Conservation (phyloP, 768 basidiomycete genomes). For the Kwoniella pini region DNA sequence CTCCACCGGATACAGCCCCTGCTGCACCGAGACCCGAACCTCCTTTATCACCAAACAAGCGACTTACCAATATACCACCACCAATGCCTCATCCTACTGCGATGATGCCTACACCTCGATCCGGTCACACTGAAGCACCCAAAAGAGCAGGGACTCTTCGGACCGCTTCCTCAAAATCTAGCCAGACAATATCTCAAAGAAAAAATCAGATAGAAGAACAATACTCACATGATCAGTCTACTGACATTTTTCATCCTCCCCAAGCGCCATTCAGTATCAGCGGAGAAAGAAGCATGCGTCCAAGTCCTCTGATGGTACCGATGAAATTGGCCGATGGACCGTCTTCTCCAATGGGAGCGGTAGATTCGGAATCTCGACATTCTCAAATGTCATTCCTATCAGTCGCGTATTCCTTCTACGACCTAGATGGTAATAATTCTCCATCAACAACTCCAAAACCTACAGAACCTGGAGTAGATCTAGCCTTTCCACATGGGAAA, state of each 20-base stretch:
- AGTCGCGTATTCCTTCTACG: conserved; percentile 43
- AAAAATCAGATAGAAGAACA: background rate
- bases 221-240: background rate
- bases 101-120: background rate
- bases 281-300: conserved; percentile 1
- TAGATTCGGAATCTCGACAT: conserved; percentile 9
- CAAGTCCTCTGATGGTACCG: conserved; percentile 27
- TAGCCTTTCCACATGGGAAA: conserved; percentile 38
- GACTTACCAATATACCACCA: background rate
- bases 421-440: conserved; percentile 34
- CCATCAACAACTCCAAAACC: conserved; percentile 25
- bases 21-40: conserved; percentile 5
- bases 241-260: conserved; percentile 1
- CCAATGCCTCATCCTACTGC: conserved; percentile 4
- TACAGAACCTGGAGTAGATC: conserved; percentile 8
- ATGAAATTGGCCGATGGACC: conserved; percentile 24
- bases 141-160: conserved; percentile 2
- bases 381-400: conserved; percentile 44
- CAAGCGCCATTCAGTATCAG: conserved; percentile 8
- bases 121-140: conserved; percentile 5
- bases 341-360: background rate
- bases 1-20: conserved; percentile 24
- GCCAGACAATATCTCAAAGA: background rate
- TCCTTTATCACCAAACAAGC: background rate
- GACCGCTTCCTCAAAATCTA: background rate